Percentiles rank a stretch among this genome's conserved stretches.
phyloP scores from a whole-genome alignment of 2,329 filamentous ascomycete species.

The Daldinia sp. region DNA sequence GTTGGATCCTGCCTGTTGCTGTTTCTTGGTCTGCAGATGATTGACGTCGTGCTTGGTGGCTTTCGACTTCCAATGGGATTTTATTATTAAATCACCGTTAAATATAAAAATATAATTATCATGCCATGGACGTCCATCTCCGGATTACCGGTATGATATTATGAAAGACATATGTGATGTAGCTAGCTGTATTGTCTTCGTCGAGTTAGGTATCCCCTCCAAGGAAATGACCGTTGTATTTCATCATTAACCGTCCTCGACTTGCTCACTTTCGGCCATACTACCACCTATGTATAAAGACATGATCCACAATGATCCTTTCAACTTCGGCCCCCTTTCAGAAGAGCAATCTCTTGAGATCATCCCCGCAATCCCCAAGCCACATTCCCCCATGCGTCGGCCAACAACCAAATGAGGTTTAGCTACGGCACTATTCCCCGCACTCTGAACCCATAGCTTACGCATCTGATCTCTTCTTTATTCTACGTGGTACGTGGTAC shows the following conservation, averaged over 20 bases:
- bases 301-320: not conserved
- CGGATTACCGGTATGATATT: not conserved
- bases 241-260: not conserved
- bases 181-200: not conserved
- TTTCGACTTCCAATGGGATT: not conserved
- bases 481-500: no score
- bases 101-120: no score
- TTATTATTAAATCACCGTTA: not conserved
- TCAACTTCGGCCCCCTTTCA: not conserved
- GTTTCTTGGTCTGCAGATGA: not conserved
- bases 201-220: no score
- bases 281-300: no score
- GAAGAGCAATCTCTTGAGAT: not conserved
- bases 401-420: not conserved
- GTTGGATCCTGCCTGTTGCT: not conserved
- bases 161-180: not conserved
- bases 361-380: constrained; percentile 2
- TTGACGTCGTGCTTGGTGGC: not conserved
- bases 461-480: not conserved
- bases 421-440: not conserved
- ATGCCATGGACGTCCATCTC: no score
- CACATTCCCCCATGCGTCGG: not conserved
- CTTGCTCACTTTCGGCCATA: not conserved
- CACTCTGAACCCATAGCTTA: not conserved
- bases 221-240: not conserved